Evolutionary conservation across 768 basidiomycete genomes (phyloP).

Genomic region (Ramaria sp.): DNA sequence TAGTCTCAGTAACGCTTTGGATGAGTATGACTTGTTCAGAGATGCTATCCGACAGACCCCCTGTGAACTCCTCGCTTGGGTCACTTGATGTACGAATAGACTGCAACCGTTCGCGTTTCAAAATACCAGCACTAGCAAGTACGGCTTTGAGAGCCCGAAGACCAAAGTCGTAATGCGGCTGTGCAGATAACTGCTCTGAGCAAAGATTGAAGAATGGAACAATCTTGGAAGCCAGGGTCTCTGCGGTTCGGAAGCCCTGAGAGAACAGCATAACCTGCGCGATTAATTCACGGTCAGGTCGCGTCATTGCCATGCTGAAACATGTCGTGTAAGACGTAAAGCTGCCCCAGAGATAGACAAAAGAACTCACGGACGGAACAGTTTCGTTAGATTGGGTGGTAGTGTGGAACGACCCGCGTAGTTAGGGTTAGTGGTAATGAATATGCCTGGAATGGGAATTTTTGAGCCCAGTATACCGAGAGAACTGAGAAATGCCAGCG

Average conservation of each 20-base stretch:
- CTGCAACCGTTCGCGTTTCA: constrained; percentile 84
- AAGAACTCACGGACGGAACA: constrained; percentile 76
- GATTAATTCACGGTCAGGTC: constrained; percentile 95
- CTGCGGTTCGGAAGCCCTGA: constrained; percentile 97
- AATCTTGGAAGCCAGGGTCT: constrained; percentile 94
- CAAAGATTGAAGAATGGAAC: constrained; percentile 99
- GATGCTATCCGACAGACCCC: constrained; percentile 54
- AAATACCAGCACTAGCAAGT: constrained; percentile 90
- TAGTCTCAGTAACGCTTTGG: constrained; percentile 96
- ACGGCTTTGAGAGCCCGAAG: constrained; percentile 95
- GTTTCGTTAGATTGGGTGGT: constrained; percentile 80
- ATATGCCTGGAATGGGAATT: constrained; percentile 53
- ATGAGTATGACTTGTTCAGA: constrained; percentile 96
- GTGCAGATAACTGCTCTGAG: constrained; percentile 90
- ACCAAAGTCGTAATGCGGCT: constrained; percentile 99
- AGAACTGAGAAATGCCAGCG: not conserved
- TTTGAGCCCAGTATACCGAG: not conserved
- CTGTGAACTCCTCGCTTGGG: constrained; percentile 15
- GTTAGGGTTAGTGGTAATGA: constrained; percentile 98
- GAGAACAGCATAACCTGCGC: constrained; percentile 99
- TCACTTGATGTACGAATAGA: constrained; percentile 28
- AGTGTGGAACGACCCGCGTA: constrained; percentile 94
- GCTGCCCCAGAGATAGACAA: not conserved
- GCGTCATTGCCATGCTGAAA: constrained; percentile 94
- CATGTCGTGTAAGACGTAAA: constrained; percentile 11